These are phyloP conservation scores for Quercus tomentella DNA, from an alignment of 331 rosid genomes.

Conservation along the genomic window DNA sequence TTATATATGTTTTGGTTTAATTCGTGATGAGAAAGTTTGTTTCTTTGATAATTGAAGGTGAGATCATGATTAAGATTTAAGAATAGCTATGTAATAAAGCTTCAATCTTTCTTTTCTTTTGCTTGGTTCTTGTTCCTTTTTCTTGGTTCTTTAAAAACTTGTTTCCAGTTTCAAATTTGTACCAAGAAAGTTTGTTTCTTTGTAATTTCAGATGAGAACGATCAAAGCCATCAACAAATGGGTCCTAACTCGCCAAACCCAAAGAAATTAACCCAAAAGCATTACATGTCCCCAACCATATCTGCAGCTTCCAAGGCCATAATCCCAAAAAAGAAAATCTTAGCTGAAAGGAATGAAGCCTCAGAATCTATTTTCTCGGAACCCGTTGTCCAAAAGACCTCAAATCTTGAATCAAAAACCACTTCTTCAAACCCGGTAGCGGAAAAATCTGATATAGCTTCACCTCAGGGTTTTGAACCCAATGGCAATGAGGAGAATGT, in stretches of 20 bases:
- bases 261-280: conserved; percentile 17
- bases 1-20: too few species aligned
- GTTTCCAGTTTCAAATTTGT: neutral
- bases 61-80: too few species aligned
- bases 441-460: neutral
- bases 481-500: neutral
- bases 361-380: conserved; percentile 1
- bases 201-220: conserved; percentile 25
- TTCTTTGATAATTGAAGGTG: too few species aligned
- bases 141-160: neutral
- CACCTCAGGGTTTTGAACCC: neutral
- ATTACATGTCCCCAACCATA: conserved; percentile 30
- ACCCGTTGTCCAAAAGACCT: conserved; percentile 5
- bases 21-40: too few species aligned
- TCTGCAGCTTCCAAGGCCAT: conserved; percentile 30
- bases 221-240: conserved; percentile 12
- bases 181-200: neutral
- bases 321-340: conserved; percentile 25
- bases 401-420: neutral
- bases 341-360: conserved; percentile 27
- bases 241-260: conserved; percentile 9
- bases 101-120: neutral
- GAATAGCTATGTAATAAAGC: too few species aligned
- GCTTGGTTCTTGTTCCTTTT: neutral
- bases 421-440: neutral